Evolutionary conservation across 495 filamentous ascomycete species (phyloP), one percentile per base, ranked within the genome.

Genomic region (Aspergillus nidulans): DNA sequence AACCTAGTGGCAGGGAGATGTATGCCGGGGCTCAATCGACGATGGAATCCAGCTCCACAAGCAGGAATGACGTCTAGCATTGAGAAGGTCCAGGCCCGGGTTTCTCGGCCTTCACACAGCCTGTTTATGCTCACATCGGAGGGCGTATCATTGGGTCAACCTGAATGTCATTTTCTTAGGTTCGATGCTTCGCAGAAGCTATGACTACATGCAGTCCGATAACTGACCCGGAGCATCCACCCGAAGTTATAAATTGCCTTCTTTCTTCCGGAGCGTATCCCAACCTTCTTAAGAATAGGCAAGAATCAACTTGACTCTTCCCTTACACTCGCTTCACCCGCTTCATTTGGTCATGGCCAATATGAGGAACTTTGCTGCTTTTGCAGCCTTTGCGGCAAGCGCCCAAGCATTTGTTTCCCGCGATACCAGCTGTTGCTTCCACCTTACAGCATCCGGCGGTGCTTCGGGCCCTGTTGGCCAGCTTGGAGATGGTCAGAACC

Each of bases 181-280:
- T 58, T 58, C 39, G 28, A 18, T 45, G 20, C 16, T 26, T 34
- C 41, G 16, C n/a, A 32, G 42, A 32, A 39, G n/a, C 28, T 32
- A 55, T 56, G 56, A 18, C 36, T 18, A 54, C 50, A 45, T 34
- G 44, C 44, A 6, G 51, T 41, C 55, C 60, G 53, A 38, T 58
- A 59, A 46, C 15, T 9, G 21, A 16, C 21, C 15, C 44, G 44
- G 25, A 47, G 44, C 32, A 53, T 39, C 57, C 59, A 54, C 59
- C 49, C 12, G 23, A n/a, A 5, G 46, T 49, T 61, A 65, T 65
- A 65, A 65, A 62, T 63, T 59, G 59, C 63, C 52, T 76, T 89
- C 40, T 73, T 90, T 78, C 87, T 9, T 90, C 90, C 63, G 62
- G 79, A 39, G 68, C 86, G 3, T 91, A 89, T 61, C 76, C 89